Percentiles rank a stretch among this genome's conserved stretches.
Conservation (phyloP, 2,329 filamentous ascomycete genomes). For the Bipolaris oryzae region DNA sequence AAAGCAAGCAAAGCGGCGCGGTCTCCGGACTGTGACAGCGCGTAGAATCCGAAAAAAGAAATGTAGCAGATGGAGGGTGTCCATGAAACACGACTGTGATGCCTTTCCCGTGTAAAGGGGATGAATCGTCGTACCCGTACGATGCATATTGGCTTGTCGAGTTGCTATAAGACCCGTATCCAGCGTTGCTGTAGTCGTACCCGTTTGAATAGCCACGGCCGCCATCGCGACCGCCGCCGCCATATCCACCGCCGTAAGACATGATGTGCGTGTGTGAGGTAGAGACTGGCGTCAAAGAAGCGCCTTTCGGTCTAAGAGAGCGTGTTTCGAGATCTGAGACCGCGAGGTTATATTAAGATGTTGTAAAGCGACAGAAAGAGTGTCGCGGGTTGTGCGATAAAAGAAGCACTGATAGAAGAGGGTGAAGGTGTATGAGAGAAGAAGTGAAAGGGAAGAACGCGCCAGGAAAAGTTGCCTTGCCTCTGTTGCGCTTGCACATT, state of each 20-base stretch:
- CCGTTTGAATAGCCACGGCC: constrained; percentile 61
- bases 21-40: constrained; percentile 36
- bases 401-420: constrained; percentile 26
- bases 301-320: constrained; percentile 26
- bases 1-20: constrained; percentile 28
- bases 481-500: constrained; percentile 32
- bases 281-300: constrained; percentile 41
- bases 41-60: constrained; percentile 38
- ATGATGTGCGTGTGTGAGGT: constrained; percentile 57
- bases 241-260: constrained; percentile 67
- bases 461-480: constrained; percentile 34
- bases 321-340: constrained; percentile 25
- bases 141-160: constrained; percentile 54
- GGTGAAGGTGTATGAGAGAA: constrained; percentile 25
- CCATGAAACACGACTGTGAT: constrained; percentile 46
- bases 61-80: constrained; percentile 39
- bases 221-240: constrained; percentile 54
- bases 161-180: constrained; percentile 53
- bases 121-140: constrained; percentile 51
- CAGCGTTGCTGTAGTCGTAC: constrained; percentile 54
- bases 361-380: constrained; percentile 30
- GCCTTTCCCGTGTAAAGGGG: constrained; percentile 49
- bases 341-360: constrained; percentile 20
- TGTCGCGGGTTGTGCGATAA: constrained; percentile 33
- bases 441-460: constrained; percentile 20